phyloP scores from a whole-genome alignment of 306 rosid genomes.

The Dryas alaskensis region DNA sequence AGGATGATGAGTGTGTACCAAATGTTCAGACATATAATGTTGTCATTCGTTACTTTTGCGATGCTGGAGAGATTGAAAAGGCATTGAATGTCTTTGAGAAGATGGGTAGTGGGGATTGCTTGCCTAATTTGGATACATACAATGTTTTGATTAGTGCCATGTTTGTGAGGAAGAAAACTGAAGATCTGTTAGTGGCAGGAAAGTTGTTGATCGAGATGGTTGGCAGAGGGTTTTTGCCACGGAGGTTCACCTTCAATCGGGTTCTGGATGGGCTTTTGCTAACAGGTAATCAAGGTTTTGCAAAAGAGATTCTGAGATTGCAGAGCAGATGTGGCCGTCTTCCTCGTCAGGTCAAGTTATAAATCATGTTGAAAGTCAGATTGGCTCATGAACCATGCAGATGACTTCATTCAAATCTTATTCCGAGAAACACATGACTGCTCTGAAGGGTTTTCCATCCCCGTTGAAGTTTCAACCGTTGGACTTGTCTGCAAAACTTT shows the following conservation, averaged over 20 bases:
- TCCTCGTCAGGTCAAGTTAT: constrained; percentile 60
- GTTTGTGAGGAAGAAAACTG: constrained; percentile 82
- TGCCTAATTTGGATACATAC: constrained; percentile 85
- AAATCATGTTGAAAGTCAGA: constrained; percentile 19
- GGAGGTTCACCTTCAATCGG: constrained; percentile 62
- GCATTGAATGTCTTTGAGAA: constrained; percentile 61
- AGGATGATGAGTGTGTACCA: constrained; percentile 48
- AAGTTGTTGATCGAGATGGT: constrained; percentile 82
- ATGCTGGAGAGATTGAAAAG: constrained; percentile 70
- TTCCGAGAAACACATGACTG: background rate
- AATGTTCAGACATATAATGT: constrained; percentile 75
- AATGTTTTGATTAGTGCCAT: constrained; percentile 74
- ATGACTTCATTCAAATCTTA: background rate
- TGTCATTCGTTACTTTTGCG: constrained; percentile 64
- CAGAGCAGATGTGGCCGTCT: constrained; percentile 66
- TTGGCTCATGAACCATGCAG: background rate
- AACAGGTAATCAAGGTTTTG: constrained; percentile 78
- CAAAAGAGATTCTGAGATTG: constrained; percentile 67
- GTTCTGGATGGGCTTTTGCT: constrained; percentile 75
- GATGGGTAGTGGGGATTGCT: constrained; percentile 59
- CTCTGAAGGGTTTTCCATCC: background rate
- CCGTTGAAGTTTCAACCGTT: background rate
- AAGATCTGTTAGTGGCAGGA: constrained; percentile 76
- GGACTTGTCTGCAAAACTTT: background rate
- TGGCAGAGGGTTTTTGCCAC: constrained; percentile 70